These are phyloP conservation scores for Neonectria punicea DNA, from an alignment of 2,329 filamentous ascomycete genomes.

Conservation along the genomic window DNA sequence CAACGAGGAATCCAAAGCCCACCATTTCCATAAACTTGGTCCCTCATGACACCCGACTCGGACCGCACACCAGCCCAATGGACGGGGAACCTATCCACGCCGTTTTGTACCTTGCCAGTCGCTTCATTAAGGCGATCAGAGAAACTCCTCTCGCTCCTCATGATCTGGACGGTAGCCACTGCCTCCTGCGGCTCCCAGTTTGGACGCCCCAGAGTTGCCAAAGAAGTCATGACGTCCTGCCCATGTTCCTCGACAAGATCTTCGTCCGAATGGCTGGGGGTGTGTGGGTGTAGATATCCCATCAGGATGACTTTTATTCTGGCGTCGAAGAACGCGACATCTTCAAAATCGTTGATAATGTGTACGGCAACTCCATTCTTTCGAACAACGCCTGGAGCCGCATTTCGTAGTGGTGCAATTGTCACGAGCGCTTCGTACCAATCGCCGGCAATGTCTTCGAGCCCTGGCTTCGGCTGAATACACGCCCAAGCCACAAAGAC, in stretches of 20 bases:
- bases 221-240: constrained; percentile 54
- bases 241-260: constrained; percentile 46
- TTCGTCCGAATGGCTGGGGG: constrained; percentile 33
- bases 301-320: constrained; percentile 67
- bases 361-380: constrained; percentile 64
- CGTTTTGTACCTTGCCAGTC: constrained; percentile 61
- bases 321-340: constrained; percentile 52
- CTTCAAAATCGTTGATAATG: constrained; percentile 63
- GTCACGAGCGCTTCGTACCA: constrained; percentile 72
- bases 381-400: constrained; percentile 57
- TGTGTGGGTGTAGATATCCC: constrained; percentile 63
- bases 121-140: constrained; percentile 59
- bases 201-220: constrained; percentile 58
- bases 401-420: constrained; percentile 61
- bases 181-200: constrained; percentile 57
- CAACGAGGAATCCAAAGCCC: constrained; percentile 58
- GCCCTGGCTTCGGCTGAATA: constrained; percentile 48
- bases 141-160: constrained; percentile 55
- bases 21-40: constrained; percentile 60
- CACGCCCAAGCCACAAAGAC: constrained; percentile 74
- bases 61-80: constrained; percentile 69
- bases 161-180: constrained; percentile 50
- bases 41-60: constrained; percentile 56
- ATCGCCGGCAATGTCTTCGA: constrained; percentile 49
- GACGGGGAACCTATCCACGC: constrained; percentile 67